Conservation (phyloP, 1,284 basidiomycete species). For the Takashimella koratensis region DNA sequence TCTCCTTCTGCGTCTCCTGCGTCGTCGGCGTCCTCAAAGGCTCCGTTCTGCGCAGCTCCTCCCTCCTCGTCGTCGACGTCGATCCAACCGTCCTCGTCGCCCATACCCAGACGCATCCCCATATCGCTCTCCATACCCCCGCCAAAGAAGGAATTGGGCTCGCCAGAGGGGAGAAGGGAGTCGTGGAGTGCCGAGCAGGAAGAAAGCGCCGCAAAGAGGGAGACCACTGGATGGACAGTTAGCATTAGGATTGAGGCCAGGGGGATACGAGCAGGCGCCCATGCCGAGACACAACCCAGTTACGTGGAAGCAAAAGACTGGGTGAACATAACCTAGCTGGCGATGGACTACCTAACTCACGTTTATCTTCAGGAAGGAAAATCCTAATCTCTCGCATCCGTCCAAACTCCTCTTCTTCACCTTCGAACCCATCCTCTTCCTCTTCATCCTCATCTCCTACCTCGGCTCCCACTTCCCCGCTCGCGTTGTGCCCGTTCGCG, state of each 20-base stretch:
- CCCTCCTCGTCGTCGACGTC: conserved; percentile 35
- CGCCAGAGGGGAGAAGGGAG: conserved; percentile 56
- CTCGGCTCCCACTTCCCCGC: neutral
- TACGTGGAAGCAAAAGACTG: conserved; percentile 2
- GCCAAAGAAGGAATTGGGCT: conserved; percentile 43
- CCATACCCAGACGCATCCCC: conserved; percentile 61
- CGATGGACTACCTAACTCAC: conserved; percentile 62
- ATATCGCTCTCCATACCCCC: conserved; percentile 17
- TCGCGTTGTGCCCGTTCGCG: conserved; percentile 1
- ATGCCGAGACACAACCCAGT: neutral
- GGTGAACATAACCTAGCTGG: too few species aligned
- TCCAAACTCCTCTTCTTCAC: conserved; percentile 54
- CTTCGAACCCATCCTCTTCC: conserved; percentile 17
- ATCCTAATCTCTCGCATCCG: conserved; percentile 74
- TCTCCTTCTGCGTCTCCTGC: conserved; percentile 57
- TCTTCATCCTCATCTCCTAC: conserved; percentile 10
- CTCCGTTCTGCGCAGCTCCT: too few species aligned
- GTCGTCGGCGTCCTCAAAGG: conserved; percentile 18
- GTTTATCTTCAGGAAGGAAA: conserved; percentile 59
- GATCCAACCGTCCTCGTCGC: conserved; percentile 53
- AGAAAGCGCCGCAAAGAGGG: conserved; percentile 83
- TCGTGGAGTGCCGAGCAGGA: conserved; percentile 86
- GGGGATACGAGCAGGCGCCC: too few species aligned
- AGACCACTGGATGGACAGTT: conserved; percentile 60
- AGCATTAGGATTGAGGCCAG: too few species aligned